Evolutionary conservation across 768 basidiomycete genomes (phyloP), one percentile per base, ranked within the genome.

Genomic region (Termitomyces eurrhizus): DNA sequence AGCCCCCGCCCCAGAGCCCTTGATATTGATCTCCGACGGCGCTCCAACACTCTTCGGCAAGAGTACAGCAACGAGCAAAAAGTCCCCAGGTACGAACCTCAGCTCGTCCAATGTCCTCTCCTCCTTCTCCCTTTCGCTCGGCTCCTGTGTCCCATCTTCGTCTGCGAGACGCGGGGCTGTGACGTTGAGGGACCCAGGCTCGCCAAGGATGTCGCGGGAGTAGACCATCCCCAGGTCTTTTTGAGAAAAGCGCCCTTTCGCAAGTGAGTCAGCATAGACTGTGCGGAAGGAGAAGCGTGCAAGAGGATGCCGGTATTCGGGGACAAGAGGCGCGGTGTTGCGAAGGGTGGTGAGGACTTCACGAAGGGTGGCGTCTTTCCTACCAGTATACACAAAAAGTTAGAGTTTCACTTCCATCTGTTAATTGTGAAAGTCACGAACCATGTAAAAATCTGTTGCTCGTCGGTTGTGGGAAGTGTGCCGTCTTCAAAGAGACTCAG

Each of bases 401-500:
- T n/a, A 21, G 54, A 41, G 13, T 13, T 8, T 37, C 7, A 21
- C 7, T 58, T 32, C 18, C n/a, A 24, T 14, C 9, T 16, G 7
- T 48, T 54, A 7, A 0, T 11, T 14, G 35, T n/a, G 55, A 55
- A 18, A 50, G 8, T 16, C 12, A 62, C 78, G 26, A 66, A 89
- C 92, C 92, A 93, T 7, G 89, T 88, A 66, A 88, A 93, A 37
- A 93, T 73, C 68, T 92, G 90, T 51, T 90, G 87, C 68, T 93
- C 92, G 62, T 93, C 92, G 7, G 86, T 85, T 2, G 86, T 86
- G 7, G 92, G 92, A 3, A 89, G 77, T 2, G 83, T 80, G 0
- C 89, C 86, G 60, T 93, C 90, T 67, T 93, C 90, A 65, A 93
- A 93, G 58, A 90, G 78, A 4, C 78, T 73, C 26, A 91, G 74